Evolutionary conservation across 768 basidiomycete species (phyloP), one percentile per base, ranked within the genome.

Genomic region (Xerocomus brunneocitrinus): DNA sequence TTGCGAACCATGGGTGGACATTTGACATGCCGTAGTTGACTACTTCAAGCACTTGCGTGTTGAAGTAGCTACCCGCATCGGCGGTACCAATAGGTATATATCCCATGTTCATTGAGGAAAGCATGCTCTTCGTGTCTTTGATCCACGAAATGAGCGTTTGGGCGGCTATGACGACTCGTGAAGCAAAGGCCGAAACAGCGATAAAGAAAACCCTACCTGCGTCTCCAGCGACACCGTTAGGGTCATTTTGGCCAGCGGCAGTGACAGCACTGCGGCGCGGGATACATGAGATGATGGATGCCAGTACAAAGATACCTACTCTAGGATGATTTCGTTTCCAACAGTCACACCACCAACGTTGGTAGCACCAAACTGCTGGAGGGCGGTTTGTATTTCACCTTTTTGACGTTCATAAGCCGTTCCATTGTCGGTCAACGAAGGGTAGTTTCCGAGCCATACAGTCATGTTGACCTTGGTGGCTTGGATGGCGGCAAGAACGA

Each of bases 1-100:
- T 83, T n/a, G 87, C 95, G 66, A 97, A 98, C 91, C 91, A 94
- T 3, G 93, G 85, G 64, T 95, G 93, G 7, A 93, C 91, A 57
- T 97, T 95, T 6, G 91, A 80, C 87, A 94, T 81, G 48, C 87
- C 89, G 60, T 84, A 91, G 62, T 90, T 85, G 39, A 85, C 77
- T 12, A 72, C 74, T 42, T 67, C 63, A 4, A 92, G 73, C 22
- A 95, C 81, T 57, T 79, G 57, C 3, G 72, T 84, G 65, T 88
- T 92, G 74, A 95, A 89, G 71, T 83, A 89, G 52, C 82, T 82
- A 22, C 93, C 94, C 10, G 94, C 93, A 62, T 97, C 94, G 12
- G 90, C 78, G 14, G 79, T 89, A 30, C 92, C 91, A 19, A 95
- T 81, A 0, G 79, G 77, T 24, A 94, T 76, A 14, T 89, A 82